Percentiles rank a stretch among this genome's conserved stretches.
Evolutionary conservation across 2,329 filamentous ascomycete genomes (phyloP).

Genomic region (Sporothrix curviconia): DNA sequence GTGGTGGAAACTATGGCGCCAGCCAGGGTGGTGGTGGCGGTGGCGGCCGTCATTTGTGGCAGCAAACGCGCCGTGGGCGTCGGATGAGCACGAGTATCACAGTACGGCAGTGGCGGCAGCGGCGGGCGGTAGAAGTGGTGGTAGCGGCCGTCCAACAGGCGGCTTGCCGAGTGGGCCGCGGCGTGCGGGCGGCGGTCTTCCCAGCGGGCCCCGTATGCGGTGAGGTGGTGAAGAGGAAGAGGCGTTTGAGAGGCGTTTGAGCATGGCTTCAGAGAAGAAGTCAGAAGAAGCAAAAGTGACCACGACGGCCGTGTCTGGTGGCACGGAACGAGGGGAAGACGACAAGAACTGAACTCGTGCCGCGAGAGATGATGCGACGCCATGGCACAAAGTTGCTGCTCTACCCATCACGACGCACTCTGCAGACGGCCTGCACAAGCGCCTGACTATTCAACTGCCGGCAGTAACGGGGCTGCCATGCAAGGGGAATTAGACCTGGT

Average conservation of each 20-base stretch:
- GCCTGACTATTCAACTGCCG: too few relatives aligned
- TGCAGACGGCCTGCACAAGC: too few relatives aligned
- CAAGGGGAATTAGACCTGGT: too few relatives aligned
- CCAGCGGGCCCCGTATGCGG: slow-evolving; percentile 35
- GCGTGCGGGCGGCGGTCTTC: slow-evolving; percentile 32
- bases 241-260: too few relatives aligned
- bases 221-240: slow-evolving; percentile 22
- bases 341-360: background rate
- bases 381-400: too few relatives aligned
- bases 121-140: slow-evolving; percentile 30
- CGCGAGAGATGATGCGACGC: background rate
- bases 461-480: too few relatives aligned
- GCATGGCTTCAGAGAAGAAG: too few relatives aligned
- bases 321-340: background rate
- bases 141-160: slow-evolving; percentile 23
- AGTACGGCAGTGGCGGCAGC: slow-evolving; percentile 26
- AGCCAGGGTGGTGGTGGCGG: slow-evolving; percentile 26
- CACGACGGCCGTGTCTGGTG: background rate
- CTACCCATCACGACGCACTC: too few relatives aligned
- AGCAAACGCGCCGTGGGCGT: slow-evolving; percentile 43
- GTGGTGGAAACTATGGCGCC: slow-evolving; percentile 29
- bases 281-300: background rate
- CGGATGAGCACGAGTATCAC: slow-evolving; percentile 33
- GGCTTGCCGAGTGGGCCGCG: slow-evolving; percentile 35
- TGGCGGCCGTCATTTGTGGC: slow-evolving; percentile 35